Percentiles rank a stretch among this genome's conserved stretches.
Evolutionary conservation across 2,329 filamentous ascomycete species (phyloP).

Genomic region (Arachnomyces sp.): DNA sequence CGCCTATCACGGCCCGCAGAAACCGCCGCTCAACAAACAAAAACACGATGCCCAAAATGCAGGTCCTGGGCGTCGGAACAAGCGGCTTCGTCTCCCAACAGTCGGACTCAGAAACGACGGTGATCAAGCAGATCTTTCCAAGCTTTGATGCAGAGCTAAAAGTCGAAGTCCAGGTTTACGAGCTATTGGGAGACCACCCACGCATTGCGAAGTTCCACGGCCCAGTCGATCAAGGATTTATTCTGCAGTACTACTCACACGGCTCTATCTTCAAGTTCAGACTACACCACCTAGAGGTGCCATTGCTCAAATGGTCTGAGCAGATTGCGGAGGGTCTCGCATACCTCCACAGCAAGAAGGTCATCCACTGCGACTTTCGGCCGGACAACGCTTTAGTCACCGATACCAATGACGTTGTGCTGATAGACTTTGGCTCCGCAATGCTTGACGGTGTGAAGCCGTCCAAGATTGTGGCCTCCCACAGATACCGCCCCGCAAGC

Average conservation of each 20-base stretch:
- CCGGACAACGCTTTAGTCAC: slow-evolving; percentile 3
- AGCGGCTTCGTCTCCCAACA: no score
- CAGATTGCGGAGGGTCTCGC: slow-evolving; percentile 4
- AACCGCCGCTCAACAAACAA: no score
- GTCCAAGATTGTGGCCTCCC: slow-evolving; percentile 1
- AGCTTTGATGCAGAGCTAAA: slow-evolving; percentile 5
- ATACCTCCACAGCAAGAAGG: slow-evolving; percentile 3
- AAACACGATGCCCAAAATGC: no score
- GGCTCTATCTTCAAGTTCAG: slow-evolving; percentile 4
- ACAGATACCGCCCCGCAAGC: slow-evolving; percentile 4
- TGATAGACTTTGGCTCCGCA: slow-evolving; percentile 6
- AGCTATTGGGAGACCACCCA: slow-evolving; percentile 3
- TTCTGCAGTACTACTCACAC: slow-evolving; percentile 5
- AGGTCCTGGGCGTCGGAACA: no score
- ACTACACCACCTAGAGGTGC: no score
- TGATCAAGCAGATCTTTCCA: slow-evolving; percentile 5
- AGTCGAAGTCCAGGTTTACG: slow-evolving; percentile 4
- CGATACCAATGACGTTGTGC: slow-evolving; percentile 4
- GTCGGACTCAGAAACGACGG: neutral
- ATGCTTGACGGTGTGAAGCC: slow-evolving; percentile 5
- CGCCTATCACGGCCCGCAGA: no score
- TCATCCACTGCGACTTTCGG: slow-evolving; percentile 6
- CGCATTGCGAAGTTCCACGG: slow-evolving; percentile 3
- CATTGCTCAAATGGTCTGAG: slow-evolving; percentile 3
- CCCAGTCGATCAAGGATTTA: neutral